phyloP scores from a whole-genome alignment of 176 grass and related monocot genomes.

The Oryza brachyantha region DNA sequence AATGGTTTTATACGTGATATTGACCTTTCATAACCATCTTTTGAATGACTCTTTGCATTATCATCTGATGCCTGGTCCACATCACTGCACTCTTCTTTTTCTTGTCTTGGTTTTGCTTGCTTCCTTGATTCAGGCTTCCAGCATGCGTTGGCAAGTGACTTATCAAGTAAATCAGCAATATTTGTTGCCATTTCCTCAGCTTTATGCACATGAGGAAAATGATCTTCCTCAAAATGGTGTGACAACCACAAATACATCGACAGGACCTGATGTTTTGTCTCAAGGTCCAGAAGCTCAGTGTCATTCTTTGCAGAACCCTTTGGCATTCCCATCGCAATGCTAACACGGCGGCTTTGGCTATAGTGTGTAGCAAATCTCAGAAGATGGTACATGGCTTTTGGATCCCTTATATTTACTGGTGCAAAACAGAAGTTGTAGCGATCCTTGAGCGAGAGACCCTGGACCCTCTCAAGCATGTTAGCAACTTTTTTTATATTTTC shows the following conservation, averaged over 20 bases:
- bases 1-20: constrained; percentile 44
- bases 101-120: constrained; percentile 39
- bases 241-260: constrained; percentile 92
- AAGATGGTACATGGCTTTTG: constrained; percentile 98
- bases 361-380: constrained; percentile 81
- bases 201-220: constrained; percentile 77
- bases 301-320: constrained; percentile 82
- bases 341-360: constrained; percentile 63
- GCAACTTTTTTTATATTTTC: constrained; percentile 82
- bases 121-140: constrained; percentile 91
- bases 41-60: constrained; percentile 24
- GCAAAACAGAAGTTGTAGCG: constrained; percentile 92
- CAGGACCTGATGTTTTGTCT: constrained; percentile 95
- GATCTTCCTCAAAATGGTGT: constrained; percentile 81
- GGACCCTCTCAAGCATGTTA: constrained; percentile 92
- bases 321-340: constrained; percentile 90
- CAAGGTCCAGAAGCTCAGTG: constrained; percentile 85
- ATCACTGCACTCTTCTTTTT: constrained; percentile 19
- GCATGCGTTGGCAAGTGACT: constrained; percentile 65
- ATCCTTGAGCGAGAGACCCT: constrained; percentile 76
- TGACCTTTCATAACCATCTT: constrained; percentile 33
- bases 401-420: constrained; percentile 89
- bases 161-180: constrained; percentile 84
- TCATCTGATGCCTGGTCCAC: constrained; percentile 33
- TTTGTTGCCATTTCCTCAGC: constrained; percentile 76